A percentile compares a stretch with the other conserved stretches of the same genome.
Evolutionary conservation across 2,329 filamentous ascomycete species (phyloP).

Genomic region (Neocatenulostroma microsporum): DNA sequence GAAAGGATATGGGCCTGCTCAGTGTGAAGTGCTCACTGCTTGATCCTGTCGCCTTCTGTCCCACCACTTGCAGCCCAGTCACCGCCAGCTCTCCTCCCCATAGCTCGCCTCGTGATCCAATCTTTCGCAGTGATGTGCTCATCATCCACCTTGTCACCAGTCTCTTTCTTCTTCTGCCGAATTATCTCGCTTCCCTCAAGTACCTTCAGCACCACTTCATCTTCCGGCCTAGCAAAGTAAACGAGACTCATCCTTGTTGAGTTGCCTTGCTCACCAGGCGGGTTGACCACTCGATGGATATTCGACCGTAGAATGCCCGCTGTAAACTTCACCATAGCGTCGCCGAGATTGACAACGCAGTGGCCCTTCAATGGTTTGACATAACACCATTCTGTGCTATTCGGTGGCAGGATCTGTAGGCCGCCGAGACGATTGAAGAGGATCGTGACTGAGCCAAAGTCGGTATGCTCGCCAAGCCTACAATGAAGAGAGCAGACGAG

Average conservation of each 20-base stretch:
- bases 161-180: conserved; percentile 12
- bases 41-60: conserved; percentile 22
- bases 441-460: conserved; percentile 49
- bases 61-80: conserved; percentile 29
- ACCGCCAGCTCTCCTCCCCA: conserved; percentile 28
- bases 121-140: conserved; percentile 21
- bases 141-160: conserved; percentile 24
- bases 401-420: conserved; percentile 44
- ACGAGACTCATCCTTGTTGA: conserved; percentile 45
- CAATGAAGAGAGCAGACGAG: no score
- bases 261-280: conserved; percentile 42
- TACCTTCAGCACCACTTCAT: conserved; percentile 37
- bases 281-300: conserved; percentile 43
- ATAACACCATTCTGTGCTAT: conserved; percentile 40
- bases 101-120: conserved; percentile 35
- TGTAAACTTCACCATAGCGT: conserved; percentile 39
- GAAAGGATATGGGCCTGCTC: no score
- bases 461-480: conserved; percentile 49
- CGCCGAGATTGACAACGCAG: conserved; percentile 41
- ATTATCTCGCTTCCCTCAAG: conserved; percentile 24
- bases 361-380: conserved; percentile 44
- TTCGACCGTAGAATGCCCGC: conserved; percentile 27
- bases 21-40: no score
- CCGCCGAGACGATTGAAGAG: conserved; percentile 50
- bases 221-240: conserved; percentile 47